These are phyloP conservation scores for Sicyos baderoa DNA, from an alignment of 306 rosid species.

Conservation along the genomic window DNA sequence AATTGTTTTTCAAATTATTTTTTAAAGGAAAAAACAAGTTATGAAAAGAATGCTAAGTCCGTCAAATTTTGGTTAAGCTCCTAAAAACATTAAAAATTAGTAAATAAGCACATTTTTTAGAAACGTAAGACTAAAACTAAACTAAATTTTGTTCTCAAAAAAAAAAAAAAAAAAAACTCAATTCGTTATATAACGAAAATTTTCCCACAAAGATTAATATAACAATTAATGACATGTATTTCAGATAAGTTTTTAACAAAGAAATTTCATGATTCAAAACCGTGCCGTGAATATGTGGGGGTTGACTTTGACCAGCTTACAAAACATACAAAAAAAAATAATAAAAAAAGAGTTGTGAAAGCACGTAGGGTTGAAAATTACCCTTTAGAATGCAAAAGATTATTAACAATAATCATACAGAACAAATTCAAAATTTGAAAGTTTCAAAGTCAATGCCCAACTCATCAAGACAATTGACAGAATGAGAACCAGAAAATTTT, in stretches of 20 bases:
- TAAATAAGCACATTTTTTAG: neutral
- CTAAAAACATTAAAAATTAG: neutral
- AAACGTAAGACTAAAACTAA: neutral
- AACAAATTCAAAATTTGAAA: slow-evolving; percentile 3
- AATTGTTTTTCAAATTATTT: neutral
- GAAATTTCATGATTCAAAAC: neutral
- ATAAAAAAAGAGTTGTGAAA: no score
- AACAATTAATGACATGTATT: neutral
- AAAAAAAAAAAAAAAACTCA: no score
- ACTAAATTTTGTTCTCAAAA: no score
- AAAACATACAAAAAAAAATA: neutral
- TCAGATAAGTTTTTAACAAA: neutral
- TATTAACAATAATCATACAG: neutral
- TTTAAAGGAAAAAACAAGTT: no score
- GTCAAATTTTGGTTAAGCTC: neutral
- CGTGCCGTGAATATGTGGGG: neutral
- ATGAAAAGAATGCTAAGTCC: neutral
- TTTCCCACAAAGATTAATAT: neutral
- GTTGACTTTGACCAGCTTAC: slow-evolving; percentile 10
- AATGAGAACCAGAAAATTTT: neutral
- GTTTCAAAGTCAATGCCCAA: slow-evolving; percentile 5
- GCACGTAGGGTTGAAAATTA: neutral
- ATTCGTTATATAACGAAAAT: neutral
- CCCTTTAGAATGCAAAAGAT: neutral
- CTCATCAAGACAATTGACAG: neutral